Evolutionary conservation across 2,329 filamentous ascomycete species (phyloP).

Genomic region (Ophiostoma populinum): DNA sequence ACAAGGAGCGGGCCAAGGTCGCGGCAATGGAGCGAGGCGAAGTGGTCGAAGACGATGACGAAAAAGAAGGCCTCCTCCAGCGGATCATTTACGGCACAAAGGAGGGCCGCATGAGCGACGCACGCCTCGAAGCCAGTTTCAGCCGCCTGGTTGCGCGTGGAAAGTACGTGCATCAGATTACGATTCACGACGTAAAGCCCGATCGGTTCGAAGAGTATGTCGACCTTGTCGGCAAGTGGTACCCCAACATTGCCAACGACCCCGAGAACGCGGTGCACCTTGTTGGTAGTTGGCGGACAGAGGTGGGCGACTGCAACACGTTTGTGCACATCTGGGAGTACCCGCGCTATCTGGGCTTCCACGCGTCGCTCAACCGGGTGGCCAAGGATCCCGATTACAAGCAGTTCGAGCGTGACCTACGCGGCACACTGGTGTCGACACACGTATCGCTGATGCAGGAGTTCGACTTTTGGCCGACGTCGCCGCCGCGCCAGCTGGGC

Average conservation of each 20-base stretch:
- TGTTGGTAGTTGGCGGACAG: slow-evolving; percentile 94
- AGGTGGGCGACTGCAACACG: slow-evolving; percentile 92
- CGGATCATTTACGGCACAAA: slow-evolving; percentile 97
- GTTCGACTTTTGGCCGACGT: slow-evolving; percentile 98
- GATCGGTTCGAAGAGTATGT: slow-evolving; percentile 94
- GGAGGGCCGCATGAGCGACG: slow-evolving; percentile 83
- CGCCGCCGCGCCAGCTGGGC: slow-evolving; percentile 71
- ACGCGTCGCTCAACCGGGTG: slow-evolving; percentile 76
- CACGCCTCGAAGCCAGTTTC: slow-evolving; percentile 91
- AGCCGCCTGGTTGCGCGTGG: slow-evolving; percentile 86
- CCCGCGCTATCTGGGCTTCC: slow-evolving; percentile 90
- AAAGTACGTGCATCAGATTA: slow-evolving; percentile 97
- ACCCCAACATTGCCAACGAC: slow-evolving; percentile 70
- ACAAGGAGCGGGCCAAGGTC: slow-evolving; percentile 18
- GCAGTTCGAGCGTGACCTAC: slow-evolving; percentile 68
- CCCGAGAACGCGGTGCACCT: slow-evolving; percentile 88
- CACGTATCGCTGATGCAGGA: slow-evolving; percentile 93
- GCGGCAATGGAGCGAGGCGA: too few species aligned
- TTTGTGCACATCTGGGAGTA: slow-evolving; percentile 99
- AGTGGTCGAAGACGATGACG: slow-evolving; percentile 35
- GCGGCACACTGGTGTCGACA: slow-evolving; percentile 64
- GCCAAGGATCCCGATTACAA: slow-evolving; percentile 67
- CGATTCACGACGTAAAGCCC: slow-evolving; percentile 88
- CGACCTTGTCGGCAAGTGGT: slow-evolving; percentile 76
- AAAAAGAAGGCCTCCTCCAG: too few species aligned